Conservation (phyloP, 2,329 filamentous ascomycete genomes). For the Graphiopsis chlorocephala region DNA sequence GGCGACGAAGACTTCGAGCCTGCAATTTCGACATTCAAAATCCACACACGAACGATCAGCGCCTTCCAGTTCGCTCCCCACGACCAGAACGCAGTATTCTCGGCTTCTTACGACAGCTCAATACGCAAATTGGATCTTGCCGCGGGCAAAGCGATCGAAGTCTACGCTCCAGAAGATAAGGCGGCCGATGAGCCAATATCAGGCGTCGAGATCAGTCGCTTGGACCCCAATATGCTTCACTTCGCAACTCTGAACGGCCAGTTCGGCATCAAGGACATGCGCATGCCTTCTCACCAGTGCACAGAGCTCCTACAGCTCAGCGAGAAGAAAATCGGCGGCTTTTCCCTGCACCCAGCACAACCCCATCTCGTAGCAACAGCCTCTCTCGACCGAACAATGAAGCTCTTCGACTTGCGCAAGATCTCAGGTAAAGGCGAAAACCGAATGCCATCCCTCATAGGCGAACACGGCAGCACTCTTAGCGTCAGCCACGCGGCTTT, state of each 20-base stretch:
- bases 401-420: slow-evolving; percentile 88
- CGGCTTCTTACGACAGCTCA: slow-evolving; percentile 88
- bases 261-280: slow-evolving; percentile 78
- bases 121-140: slow-evolving; percentile 82
- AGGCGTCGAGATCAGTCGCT: slow-evolving; percentile 72
- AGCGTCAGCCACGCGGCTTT: slow-evolving; percentile 93
- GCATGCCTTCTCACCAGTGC: slow-evolving; percentile 55
- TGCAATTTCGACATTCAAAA: slow-evolving; percentile 83
- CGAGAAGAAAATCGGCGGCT: slow-evolving; percentile 95
- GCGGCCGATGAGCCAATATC: slow-evolving; percentile 76
- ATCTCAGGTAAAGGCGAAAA: slow-evolving; percentile 63
- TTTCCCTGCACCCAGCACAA: slow-evolving; percentile 75
- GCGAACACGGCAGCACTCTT: slow-evolving; percentile 75
- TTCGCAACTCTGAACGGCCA: slow-evolving; percentile 83
- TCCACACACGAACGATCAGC: slow-evolving; percentile 83
- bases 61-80: slow-evolving; percentile 74
- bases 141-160: slow-evolving; percentile 74
- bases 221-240: slow-evolving; percentile 70
- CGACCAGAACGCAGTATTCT: slow-evolving; percentile 73
- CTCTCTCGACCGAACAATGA: slow-evolving; percentile 82
- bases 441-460: slow-evolving; percentile 66
- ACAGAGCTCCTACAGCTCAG: slow-evolving; percentile 69
- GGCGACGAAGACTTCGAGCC: slow-evolving; percentile 65
- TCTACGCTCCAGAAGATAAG: slow-evolving; percentile 71
- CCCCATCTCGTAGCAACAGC: slow-evolving; percentile 85